phyloP scores from a whole-genome alignment of 2,329 filamentous ascomycete species.

The Fusarium subtropicale region DNA sequence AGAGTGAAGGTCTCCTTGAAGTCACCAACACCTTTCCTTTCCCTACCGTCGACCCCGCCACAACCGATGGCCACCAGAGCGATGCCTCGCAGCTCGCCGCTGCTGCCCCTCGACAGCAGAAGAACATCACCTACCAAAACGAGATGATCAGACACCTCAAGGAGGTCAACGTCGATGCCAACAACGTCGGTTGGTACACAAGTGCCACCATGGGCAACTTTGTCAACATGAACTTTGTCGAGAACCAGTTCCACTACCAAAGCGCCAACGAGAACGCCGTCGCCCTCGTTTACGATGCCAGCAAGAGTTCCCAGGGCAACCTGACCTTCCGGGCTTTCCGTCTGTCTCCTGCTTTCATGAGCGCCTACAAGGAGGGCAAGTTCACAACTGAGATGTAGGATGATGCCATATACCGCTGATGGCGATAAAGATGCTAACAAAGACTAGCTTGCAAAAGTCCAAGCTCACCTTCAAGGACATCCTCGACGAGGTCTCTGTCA shows the following conservation, averaged over 20 bases:
- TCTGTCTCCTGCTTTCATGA: conserved; percentile 87
- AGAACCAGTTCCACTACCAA: conserved; percentile 98
- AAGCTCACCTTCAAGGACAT: conserved; percentile 95
- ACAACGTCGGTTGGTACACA: conserved; percentile 98
- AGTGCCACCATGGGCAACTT: conserved; percentile 99
- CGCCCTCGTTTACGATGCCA: conserved; percentile 93
- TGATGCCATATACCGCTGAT: background rate
- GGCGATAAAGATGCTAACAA: conserved; percentile 24
- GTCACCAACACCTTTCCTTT: conserved; percentile 97
- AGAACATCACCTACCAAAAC: conserved; percentile 86
- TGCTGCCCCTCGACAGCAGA: conserved; percentile 90
- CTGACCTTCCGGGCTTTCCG: conserved; percentile 92
- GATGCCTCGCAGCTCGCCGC: conserved; percentile 81
- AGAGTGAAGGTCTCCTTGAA: conserved; percentile 82
- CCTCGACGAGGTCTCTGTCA: conserved; percentile 87
- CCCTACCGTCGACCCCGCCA: conserved; percentile 80
- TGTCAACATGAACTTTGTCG: conserved; percentile 91
- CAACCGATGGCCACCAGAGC: conserved; percentile 78
- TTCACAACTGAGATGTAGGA: conserved; percentile 94
- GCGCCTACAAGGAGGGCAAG: conserved; percentile 94
- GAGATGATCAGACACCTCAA: conserved; percentile 98
- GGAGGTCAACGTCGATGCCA: conserved; percentile 98
- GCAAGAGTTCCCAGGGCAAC: conserved; percentile 91
- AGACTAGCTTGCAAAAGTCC: conserved; percentile 85
- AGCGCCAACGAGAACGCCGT: conserved; percentile 91